Base-by-base conservation (phyloP, 257 asterid species). In the Solanum appendiculatum region DNA sequence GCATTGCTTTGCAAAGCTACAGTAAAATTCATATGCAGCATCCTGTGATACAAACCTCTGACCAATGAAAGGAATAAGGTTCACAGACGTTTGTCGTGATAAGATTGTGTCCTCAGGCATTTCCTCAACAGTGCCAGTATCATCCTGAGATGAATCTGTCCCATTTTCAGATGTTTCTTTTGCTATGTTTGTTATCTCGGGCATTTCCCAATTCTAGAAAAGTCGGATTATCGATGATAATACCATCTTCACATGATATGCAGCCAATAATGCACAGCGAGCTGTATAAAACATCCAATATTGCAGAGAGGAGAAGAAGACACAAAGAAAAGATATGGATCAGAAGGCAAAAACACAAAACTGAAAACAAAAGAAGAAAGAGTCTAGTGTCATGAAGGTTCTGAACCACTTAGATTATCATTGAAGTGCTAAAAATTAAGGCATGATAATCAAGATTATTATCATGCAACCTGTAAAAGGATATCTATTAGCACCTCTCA, bases 1-100 rank as follows among this genome's bases (percentile, higher is more conserved):
- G 89, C 98, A 91, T 9, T 90, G 91, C 85, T 92, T 96, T 9
- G 98, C 99, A 84, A 95, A 97, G 58, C 93, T 98, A 85, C 93
- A 93, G 83, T 97, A 97, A 93, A 91, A 94, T 84, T 97, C 98
- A 85, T 97, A 97, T 48, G 99, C 99, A 88, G 95, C 95, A 85
- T 96, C 99, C 83, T 96, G 99, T 29, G 99, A 90, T 37, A 92
- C 70, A 86, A 97, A 97, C 31, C 95, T 90, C 85, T 97, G 99
- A 46, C 99, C 99, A 72, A 92, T 93, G 85, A 93, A 96, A 31
- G 99, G 98, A 40, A 91, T 89, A 9, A 94, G 94, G 87, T 92
- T 94, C 82, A 90, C 90, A 6, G 93, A 89, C 20, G 94, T 91
- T 86, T 90, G 94, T 44, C 87, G 75, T 21, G 92, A 90, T 88